Percentiles rank a stretch among this genome's conserved stretches.
Evolutionary conservation across 768 basidiomycete genomes (phyloP).

Genomic region (Imleria badia): DNA sequence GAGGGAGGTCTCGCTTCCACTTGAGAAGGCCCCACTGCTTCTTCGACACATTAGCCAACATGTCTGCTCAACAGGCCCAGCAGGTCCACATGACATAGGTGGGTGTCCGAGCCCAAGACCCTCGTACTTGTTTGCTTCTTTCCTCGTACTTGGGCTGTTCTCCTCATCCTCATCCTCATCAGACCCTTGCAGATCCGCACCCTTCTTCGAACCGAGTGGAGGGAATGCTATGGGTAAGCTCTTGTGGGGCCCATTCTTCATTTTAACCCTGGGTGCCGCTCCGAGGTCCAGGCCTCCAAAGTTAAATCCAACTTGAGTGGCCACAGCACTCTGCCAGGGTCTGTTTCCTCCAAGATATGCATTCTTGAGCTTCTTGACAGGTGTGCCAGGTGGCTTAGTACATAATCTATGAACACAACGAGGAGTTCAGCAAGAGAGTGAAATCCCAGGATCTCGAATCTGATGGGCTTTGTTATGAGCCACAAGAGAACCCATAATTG

Average conservation of each 20-base stretch:
- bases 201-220: constrained; percentile 35
- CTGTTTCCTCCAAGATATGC: constrained; percentile 55
- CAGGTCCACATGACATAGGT: constrained; percentile 26
- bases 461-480: too few species aligned
- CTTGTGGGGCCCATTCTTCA: constrained; percentile 59
- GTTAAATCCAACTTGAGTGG: constrained; percentile 58
- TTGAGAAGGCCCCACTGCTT: constrained; percentile 81
- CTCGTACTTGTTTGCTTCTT: constrained; percentile 51
- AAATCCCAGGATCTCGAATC: too few species aligned
- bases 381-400: constrained; percentile 76
- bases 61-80: constrained; percentile 41
- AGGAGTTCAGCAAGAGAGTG: too few species aligned
- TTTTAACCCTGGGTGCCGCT: constrained; percentile 39
- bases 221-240: constrained; percentile 76
- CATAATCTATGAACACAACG: too few species aligned
- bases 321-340: constrained; percentile 81
- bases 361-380: constrained; percentile 73
- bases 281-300: constrained; percentile 42
- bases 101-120: constrained; percentile 70
- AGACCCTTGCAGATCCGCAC: constrained; percentile 35
- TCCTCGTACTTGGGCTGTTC: constrained; percentile 60
- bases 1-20: constrained; percentile 62
- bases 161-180: constrained; percentile 66
- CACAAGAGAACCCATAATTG: too few species aligned
- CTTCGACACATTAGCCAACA: constrained; percentile 73